Evolutionary conservation across 352 stramenopile species (phyloP).

Genomic region (Pelagophyceae sp.): DNA sequence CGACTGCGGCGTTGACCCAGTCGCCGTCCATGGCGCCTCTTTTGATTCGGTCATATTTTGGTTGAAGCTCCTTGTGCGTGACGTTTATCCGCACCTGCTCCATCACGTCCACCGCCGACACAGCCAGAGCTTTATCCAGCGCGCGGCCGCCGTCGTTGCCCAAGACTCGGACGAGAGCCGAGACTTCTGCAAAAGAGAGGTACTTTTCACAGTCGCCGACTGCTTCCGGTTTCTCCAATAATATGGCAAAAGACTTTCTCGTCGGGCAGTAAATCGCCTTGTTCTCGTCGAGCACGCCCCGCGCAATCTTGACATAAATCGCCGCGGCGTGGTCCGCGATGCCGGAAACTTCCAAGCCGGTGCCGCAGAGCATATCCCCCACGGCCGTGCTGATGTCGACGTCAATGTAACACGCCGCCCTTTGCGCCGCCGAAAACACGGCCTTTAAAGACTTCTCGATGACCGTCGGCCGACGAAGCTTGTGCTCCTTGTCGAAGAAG

Average conservation of each 20-base stretch:
- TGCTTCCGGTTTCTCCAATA: no score
- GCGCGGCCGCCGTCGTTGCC: not conserved
- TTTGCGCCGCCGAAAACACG: not conserved
- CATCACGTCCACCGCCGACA: slow-evolving; percentile 13
- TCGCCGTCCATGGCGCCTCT: not conserved
- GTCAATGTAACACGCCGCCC: slow-evolving; percentile 11
- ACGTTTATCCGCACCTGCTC: not conserved
- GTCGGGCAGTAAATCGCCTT: not conserved
- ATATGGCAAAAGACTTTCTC: not conserved
- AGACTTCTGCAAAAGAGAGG: not conserved
- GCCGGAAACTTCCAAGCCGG: no score
- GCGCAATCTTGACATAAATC: not conserved
- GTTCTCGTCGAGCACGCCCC: not conserved
- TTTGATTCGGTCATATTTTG: not conserved
- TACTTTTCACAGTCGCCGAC: no score
- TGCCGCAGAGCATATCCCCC: no score
- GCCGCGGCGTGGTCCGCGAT: no score
- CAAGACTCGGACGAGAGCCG: not conserved
- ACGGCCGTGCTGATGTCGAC: not conserved
- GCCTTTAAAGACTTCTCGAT: not conserved
- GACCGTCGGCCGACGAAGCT: not conserved
- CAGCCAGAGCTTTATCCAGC: not conserved
- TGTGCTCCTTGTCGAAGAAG: slow-evolving; percentile 2
- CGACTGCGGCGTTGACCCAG: not conserved
- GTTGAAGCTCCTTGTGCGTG: no score